Base-by-base conservation (phyloP, 805 yeast genomes). In the Saccharomycopsis olivae region DNA sequence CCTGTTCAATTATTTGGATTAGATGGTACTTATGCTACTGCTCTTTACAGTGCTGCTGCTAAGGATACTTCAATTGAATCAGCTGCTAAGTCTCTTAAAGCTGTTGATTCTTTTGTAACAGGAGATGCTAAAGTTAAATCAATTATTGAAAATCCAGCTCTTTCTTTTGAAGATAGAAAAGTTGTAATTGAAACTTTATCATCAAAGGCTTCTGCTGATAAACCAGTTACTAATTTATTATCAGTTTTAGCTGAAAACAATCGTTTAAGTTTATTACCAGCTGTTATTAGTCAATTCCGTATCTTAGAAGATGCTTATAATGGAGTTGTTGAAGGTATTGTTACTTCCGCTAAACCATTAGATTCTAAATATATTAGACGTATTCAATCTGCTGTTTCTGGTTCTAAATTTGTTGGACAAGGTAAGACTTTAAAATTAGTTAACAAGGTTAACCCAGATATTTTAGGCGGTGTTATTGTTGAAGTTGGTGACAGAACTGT, bases 401-500 rank as follows among this genome's bases (percentile, higher is more conserved):
- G 69, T 60, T 87, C 96, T 36, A 64, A 71, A 52, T 81, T 77
- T 56, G 94, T 89, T 47, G 95, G 95, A 52, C 63, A 69, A 42
- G 89, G 85, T 55, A 82, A 88, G 73, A 75, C 89, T 54, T 75
- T 92, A 62, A 80, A 81, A 69, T 68, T 92, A 53, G 66, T 75
- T 53, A 89, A 87, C 71, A 70, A 69, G 50, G 83, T 89, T 48
- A 78, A 86, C 68, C 85, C 95, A 49, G 92, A 82, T 50, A 84
- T 92, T 59, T 71, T 84, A 61, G 98, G 98, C 59, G 98, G 98
- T 56, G 75, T 92, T 61, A 68, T 92, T 53, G 95, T 92, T 46
- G 95, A 88, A 66, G 85, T 92, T 55, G 96, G 89, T 58, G 98
- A 89, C 70, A 85, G 81, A 65, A 88, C 97, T 49, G 95, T 87